These are phyloP conservation scores for Phytophthora pisi DNA, from an alignment of 352 stramenopile species.

Conservation along the genomic window DNA sequence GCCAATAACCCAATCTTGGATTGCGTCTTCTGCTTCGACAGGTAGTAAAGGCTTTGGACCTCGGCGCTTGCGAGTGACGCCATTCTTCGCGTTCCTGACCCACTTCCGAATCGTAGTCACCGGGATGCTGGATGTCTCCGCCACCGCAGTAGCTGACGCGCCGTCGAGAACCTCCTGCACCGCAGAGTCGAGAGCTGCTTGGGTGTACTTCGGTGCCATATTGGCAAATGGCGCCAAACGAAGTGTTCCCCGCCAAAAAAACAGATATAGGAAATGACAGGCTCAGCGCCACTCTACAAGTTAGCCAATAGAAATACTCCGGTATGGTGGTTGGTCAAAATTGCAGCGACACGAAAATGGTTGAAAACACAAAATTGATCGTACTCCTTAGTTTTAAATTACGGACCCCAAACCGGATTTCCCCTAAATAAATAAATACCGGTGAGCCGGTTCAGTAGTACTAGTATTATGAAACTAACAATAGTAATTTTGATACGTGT, in stretches of 20 bases:
- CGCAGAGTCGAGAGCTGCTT: not conserved
- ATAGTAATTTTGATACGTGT: too few species aligned
- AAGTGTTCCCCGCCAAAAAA: not conserved
- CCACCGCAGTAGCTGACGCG: not conserved
- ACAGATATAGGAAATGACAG: too few species aligned
- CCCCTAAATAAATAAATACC: too few species aligned
- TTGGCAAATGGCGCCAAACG: not conserved
- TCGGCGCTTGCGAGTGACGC: not conserved
- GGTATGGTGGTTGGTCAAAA: too few species aligned
- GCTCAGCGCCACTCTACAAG: too few species aligned
- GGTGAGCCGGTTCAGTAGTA: too few species aligned
- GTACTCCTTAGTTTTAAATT: too few species aligned
- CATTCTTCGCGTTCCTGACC: not conserved
- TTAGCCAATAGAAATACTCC: too few species aligned
- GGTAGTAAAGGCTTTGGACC: not conserved
- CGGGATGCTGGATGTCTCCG: not conserved
- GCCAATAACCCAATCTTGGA: not conserved
- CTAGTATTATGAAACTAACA: too few species aligned
- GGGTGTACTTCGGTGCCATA: not conserved
- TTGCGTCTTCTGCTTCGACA: not conserved
- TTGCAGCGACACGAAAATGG: too few species aligned
- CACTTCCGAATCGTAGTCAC: not conserved
- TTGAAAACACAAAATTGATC: too few species aligned
- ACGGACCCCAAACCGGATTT: too few species aligned
- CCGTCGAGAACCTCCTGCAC: not conserved